phyloP scores from a whole-genome alignment of 2,329 filamentous ascomycete species.

The Scedosporium minutisporum region DNA sequence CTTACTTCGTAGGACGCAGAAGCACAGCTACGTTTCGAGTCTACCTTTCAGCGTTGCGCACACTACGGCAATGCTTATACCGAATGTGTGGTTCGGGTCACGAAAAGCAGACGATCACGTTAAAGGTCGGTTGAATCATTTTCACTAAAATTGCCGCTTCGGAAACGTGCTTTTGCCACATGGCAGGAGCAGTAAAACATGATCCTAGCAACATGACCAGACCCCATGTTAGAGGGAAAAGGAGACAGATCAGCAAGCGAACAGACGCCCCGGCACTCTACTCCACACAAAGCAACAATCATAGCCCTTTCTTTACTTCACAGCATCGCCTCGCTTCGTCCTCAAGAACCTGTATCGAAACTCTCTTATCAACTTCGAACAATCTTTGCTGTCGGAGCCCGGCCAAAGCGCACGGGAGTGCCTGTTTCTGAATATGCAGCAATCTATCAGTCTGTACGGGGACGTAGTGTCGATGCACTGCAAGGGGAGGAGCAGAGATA shows the following conservation, averaged over 20 bases:
- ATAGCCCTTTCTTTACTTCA: neutral
- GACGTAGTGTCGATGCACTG: neutral
- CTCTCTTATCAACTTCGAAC: neutral
- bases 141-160: neutral
- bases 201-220: neutral
- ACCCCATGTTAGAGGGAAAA: neutral
- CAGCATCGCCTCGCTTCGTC: neutral
- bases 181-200: neutral
- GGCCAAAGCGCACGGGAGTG: neutral
- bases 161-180: neutral
- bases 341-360: neutral
- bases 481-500: neutral
- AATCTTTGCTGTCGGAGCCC: neutral
- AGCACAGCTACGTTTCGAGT: neutral
- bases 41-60: neutral
- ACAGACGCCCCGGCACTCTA: neutral
- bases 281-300: neutral
- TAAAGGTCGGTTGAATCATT: neutral
- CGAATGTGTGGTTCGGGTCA: neutral
- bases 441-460: neutral
- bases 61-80: neutral
- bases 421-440: neutral
- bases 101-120: neutral
- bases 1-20: neutral
- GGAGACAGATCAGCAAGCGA: neutral